A percentile compares a stretch with the other conserved stretches of the same genome.
These are phyloP conservation scores for Stephania japonica DNA, from an alignment of 164 flowering plant species.

Conservation along the genomic window DNA sequence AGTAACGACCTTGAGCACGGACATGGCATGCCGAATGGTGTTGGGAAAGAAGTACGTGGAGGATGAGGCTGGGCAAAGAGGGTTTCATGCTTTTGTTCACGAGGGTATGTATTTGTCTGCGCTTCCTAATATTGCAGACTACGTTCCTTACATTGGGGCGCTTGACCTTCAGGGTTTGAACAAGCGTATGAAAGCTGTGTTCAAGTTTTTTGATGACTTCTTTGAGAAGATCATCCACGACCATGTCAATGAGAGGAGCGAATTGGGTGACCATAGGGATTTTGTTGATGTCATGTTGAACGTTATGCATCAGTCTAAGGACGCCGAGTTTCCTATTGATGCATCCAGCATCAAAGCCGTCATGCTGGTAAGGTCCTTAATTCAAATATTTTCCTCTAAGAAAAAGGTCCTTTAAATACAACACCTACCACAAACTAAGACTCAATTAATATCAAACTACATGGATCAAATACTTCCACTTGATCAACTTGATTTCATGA, in stretches of 20 bases:
- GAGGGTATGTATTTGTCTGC: slow-evolving; percentile 33
- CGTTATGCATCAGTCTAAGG: slow-evolving; percentile 23
- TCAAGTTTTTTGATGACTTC: slow-evolving; percentile 29
- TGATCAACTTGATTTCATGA: no score
- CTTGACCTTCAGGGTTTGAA: slow-evolving; percentile 39
- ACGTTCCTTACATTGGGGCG: slow-evolving; percentile 21
- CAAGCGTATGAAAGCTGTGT: slow-evolving; percentile 26
- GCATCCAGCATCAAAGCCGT: slow-evolving; percentile 41
- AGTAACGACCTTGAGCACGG: slow-evolving; percentile 19
- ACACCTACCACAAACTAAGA: background rate
- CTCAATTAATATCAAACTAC: background rate
- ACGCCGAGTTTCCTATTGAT: slow-evolving; percentile 23
- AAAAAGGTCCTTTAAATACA: background rate
- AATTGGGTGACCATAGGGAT: slow-evolving; percentile 22
- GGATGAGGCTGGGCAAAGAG: slow-evolving; percentile 32
- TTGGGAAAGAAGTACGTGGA: slow-evolving; percentile 47
- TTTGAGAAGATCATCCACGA: slow-evolving; percentile 45
- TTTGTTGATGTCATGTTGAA: slow-evolving; percentile 42
- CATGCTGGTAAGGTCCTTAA: slow-evolving; percentile 21
- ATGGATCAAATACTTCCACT: no score
- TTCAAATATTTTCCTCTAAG: no score
- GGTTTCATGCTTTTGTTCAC: slow-evolving; percentile 41
- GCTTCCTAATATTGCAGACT: slow-evolving; percentile 37
- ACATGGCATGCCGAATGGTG: slow-evolving; percentile 35
- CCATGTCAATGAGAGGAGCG: slow-evolving; percentile 21